These are phyloP conservation scores for Teratosphaeria viscida DNA, from an alignment of 2,329 filamentous ascomycete species.

Conservation along the genomic window DNA sequence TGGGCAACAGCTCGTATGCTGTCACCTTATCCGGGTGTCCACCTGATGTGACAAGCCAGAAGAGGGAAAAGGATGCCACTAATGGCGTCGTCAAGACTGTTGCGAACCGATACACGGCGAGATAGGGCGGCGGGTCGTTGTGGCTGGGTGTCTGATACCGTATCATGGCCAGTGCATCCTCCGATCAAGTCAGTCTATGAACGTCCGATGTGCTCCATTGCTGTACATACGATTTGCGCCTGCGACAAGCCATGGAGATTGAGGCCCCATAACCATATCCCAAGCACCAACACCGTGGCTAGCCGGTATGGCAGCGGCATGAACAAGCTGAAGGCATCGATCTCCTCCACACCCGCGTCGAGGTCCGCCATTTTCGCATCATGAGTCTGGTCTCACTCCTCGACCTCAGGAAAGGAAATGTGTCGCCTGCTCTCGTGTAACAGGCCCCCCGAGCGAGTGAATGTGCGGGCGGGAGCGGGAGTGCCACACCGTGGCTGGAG, in stretches of 20 bases:
- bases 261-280: conserved; percentile 87
- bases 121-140: conserved; percentile 59
- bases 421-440: not conserved
- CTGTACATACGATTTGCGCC: conserved; percentile 51
- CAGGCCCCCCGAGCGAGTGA: not conserved
- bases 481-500: conserved; percentile 2
- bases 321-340: conserved; percentile 78
- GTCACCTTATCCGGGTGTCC: conserved; percentile 50
- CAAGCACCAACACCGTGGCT: conserved; percentile 72
- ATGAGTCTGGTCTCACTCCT: not conserved
- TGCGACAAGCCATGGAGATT: conserved; percentile 80
- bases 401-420: not conserved
- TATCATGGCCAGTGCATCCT: conserved; percentile 64
- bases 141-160: conserved; percentile 63
- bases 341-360: conserved; percentile 24
- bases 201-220: not conserved
- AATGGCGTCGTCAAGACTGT: conserved; percentile 64
- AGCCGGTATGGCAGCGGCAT: conserved; percentile 86
- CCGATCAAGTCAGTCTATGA: not conserved
- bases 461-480: not conserved
- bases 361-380: conserved; percentile 5
- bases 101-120: conserved; percentile 78
- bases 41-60: conserved; percentile 72
- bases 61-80: conserved; percentile 60
- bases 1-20: conserved; percentile 76